Percentiles rank a stretch among this genome's conserved stretches.
Evolutionary conservation across 2,329 filamentous ascomycete species (phyloP).

Genomic region (Blumeria graminis): DNA sequence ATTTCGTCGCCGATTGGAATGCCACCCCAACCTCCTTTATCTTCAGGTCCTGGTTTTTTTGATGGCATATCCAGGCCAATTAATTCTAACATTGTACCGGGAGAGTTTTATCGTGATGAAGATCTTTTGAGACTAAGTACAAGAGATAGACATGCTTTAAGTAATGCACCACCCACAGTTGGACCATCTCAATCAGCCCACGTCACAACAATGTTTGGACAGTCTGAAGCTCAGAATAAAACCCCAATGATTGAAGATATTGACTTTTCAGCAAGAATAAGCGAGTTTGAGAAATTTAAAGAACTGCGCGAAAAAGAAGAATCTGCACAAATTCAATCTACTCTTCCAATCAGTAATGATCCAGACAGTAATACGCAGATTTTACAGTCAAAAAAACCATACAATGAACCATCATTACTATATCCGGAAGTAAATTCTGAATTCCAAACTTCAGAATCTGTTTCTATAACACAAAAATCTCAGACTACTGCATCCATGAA

Average conservation of each 20-base stretch:
- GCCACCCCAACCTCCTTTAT: slow-evolving; percentile 26
- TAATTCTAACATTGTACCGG: slow-evolving; percentile 19
- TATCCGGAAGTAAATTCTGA: slow-evolving; percentile 7
- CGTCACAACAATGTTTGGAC: slow-evolving; percentile 12
- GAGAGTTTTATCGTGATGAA: slow-evolving; percentile 41
- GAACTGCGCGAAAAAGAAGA: slow-evolving; percentile 41
- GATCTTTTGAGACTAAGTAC: slow-evolving; percentile 47
- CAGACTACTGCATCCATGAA: slow-evolving; percentile 17
- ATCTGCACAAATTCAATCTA: slow-evolving; percentile 8
- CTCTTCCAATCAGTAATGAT: no score
- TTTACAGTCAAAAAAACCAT: slow-evolving; percentile 8
- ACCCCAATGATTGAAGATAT: slow-evolving; percentile 19
- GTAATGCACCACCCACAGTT: slow-evolving; percentile 5
- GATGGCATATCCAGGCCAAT: slow-evolving; percentile 27
- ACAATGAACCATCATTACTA: slow-evolving; percentile 6
- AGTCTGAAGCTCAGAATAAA: slow-evolving; percentile 20
- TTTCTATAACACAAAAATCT: slow-evolving; percentile 52
- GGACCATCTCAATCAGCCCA: slow-evolving; percentile 10
- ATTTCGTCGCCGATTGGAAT: slow-evolving; percentile 61
- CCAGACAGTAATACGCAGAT: no score
- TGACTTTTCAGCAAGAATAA: slow-evolving; percentile 28
- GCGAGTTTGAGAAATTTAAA: slow-evolving; percentile 61
- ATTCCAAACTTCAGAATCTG: slow-evolving; percentile 20
- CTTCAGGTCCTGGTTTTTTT: slow-evolving; percentile 39
- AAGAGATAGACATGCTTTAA: slow-evolving; percentile 11